Evolutionary conservation across 164 flowering plant genomes (phyloP), one percentile per base, ranked within the genome.

Genomic region (Chimonanthus salicifolius): DNA sequence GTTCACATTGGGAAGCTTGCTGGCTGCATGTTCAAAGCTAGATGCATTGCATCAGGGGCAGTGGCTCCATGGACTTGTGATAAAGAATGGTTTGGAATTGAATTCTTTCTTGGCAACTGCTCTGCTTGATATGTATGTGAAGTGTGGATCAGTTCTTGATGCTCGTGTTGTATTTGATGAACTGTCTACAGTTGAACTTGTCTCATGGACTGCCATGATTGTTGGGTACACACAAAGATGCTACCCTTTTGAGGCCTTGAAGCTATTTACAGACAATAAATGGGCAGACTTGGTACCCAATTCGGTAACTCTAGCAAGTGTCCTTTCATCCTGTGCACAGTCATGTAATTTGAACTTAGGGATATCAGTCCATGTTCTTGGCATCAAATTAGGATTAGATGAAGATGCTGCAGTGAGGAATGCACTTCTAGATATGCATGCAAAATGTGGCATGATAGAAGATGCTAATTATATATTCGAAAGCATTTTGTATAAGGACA

Each of bases 151-250:
- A 3, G 63, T 90, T 63, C 7, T 58, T 58, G 94, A 88, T 88
- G 96, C 96, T 71, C 79, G 83, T 50, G 71, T 70, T 0, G 65
- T 89, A 15, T 85, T 91, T 74, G 82, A 85, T 67, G 90, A 86
- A 76, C 75, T 81, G 50, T 49, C 74, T 47, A 18, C 46, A 15
- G 63, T 78, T 58, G 92, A 91, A 85, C 75, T 89, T 50, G 86
- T 91, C 54, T 83, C 89, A 3, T 90, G 95, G 98, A 89, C 94
- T 8, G 88, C 97, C 11, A 88, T 94, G 97, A 89, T 92, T 71
- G 89, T 82, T 67, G 97, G 97, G 45, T 90, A 89, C 76, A 76
- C 86, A 7, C 92, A 85, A 68, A 80, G 76, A 69, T 86, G 83
- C 69, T 73, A 69, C 21, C 82, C 85, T 2, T 3, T 69, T 21